Percentiles rank a stretch among this genome's conserved stretches.
Conservation (phyloP, 164 flowering plant species). For the Pachysandra terminalis region DNA sequence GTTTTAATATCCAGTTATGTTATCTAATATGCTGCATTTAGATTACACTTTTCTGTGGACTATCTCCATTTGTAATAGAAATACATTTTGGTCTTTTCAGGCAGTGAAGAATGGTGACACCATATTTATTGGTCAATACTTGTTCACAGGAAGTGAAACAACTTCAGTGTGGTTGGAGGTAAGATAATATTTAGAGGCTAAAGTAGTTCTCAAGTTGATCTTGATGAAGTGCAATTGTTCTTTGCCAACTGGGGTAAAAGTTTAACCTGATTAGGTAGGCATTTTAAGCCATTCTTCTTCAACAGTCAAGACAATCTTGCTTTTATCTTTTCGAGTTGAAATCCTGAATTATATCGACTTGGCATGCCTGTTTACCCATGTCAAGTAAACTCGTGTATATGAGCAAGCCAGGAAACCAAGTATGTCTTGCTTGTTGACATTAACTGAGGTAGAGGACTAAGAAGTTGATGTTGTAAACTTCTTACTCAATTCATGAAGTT, state of each 20-base stretch:
- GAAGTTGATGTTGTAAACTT: background rate
- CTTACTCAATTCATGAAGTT: background rate
- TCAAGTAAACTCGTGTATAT: background rate
- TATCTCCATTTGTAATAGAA: background rate
- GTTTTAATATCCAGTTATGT: background rate
- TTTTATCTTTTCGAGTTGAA: background rate
- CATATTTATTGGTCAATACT: conserved; percentile 86
- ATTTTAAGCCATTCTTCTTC: conserved; percentile 1
- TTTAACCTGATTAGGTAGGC: background rate
- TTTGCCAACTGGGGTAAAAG: background rate
- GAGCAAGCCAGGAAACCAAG: conserved; percentile 2
- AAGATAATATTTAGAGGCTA: conserved; percentile 6
- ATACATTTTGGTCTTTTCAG: conserved; percentile 15
- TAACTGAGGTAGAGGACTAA: too few species aligned
- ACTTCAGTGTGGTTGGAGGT: conserved; percentile 99
- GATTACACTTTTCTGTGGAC: background rate
- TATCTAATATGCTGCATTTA: background rate
- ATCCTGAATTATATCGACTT: background rate
- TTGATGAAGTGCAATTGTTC: background rate
- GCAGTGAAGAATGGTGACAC: conserved; percentile 87
- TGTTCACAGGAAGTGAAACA: conserved; percentile 98
- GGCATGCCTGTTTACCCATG: background rate
- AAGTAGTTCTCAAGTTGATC: too few species aligned
- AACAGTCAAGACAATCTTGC: background rate
- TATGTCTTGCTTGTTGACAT: too few species aligned